phyloP scores from a whole-genome alignment of 306 rosid species.

The Vicia sativa region DNA sequence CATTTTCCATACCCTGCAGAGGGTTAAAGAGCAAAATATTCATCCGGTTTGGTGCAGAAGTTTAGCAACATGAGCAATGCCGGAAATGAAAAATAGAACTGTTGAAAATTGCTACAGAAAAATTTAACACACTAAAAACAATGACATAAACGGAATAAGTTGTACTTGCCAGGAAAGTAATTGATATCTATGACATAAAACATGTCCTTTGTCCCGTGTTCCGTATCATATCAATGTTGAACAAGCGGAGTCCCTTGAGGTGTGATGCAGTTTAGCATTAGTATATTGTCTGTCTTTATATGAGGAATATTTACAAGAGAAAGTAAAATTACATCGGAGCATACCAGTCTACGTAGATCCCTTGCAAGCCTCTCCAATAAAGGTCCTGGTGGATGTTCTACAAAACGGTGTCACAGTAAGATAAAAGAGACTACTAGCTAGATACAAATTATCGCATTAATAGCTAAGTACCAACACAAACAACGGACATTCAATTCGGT shows the following conservation, averaged over 20 bases:
- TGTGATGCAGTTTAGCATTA: slow-evolving; percentile 20
- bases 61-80: not conserved
- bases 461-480: not conserved
- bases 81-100: not conserved
- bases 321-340: slow-evolving; percentile 5
- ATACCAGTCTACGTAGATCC: slow-evolving; percentile 56
- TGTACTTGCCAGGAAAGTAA: slow-evolving; percentile 58
- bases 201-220: slow-evolving; percentile 54
- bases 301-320: not conserved
- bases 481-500: too few relatives aligned
- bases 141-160: slow-evolving; percentile 12
- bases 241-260: slow-evolving; percentile 52
- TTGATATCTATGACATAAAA: slow-evolving; percentile 61
- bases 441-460: not conserved
- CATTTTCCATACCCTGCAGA: slow-evolving; percentile 53
- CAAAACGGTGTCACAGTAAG: slow-evolving; percentile 31
- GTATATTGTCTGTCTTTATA: slow-evolving; percentile 5
- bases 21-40: slow-evolving; percentile 3
- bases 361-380: slow-evolving; percentile 54
- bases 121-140: not conserved
- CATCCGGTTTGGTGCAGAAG: not conserved
- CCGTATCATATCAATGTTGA: slow-evolving; percentile 62
- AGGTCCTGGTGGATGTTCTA: slow-evolving; percentile 56
- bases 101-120: not conserved
- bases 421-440: slow-evolving; percentile 15